Conservation (phyloP, 345 rosid genomes). For the Aquilaria sinensis region DNA sequence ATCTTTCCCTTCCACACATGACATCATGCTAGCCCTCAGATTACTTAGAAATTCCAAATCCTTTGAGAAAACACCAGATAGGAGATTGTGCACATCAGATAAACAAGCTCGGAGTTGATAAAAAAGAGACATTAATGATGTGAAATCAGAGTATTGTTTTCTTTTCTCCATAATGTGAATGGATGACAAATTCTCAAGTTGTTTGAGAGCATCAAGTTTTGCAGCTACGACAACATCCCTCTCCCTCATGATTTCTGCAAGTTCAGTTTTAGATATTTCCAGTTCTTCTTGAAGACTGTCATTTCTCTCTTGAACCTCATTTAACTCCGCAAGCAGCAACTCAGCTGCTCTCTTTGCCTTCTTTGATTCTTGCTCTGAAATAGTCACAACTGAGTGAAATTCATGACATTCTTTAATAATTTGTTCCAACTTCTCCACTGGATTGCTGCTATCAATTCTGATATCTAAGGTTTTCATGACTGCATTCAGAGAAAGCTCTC, state of each 20-base stretch:
- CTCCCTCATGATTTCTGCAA: slow-evolving; percentile 40
- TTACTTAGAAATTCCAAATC: slow-evolving; percentile 56
- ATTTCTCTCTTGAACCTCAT: slow-evolving; percentile 94
- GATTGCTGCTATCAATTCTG: slow-evolving; percentile 43
- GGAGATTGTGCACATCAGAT: slow-evolving; percentile 30
- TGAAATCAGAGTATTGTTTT: slow-evolving; percentile 42
- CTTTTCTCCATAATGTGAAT: slow-evolving; percentile 40
- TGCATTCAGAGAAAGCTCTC: slow-evolving; percentile 39
- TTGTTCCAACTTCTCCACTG: slow-evolving; percentile 55
- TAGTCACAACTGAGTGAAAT: slow-evolving; percentile 47
- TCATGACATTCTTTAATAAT: slow-evolving; percentile 43
- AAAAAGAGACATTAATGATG: slow-evolving; percentile 36
- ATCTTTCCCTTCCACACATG: slow-evolving; percentile 34
- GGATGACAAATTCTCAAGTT: slow-evolving; percentile 40
- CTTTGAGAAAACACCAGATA: slow-evolving; percentile 44
- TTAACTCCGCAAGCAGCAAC: slow-evolving; percentile 78
- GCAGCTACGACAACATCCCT: slow-evolving; percentile 61
- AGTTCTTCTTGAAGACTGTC: slow-evolving; percentile 77
- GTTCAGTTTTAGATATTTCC: slow-evolving; percentile 38
- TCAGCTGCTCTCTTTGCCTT: slow-evolving; percentile 91
- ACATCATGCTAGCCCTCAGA: slow-evolving; percentile 45
- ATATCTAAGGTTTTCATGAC: slow-evolving; percentile 44
- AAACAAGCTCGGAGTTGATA: slow-evolving; percentile 41
- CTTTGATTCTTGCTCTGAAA: slow-evolving; percentile 61
- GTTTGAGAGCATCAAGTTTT: slow-evolving; percentile 50